Evolutionary conservation across 805 yeast genomes (phyloP).

Genomic region (Pichia phayaonensis): DNA sequence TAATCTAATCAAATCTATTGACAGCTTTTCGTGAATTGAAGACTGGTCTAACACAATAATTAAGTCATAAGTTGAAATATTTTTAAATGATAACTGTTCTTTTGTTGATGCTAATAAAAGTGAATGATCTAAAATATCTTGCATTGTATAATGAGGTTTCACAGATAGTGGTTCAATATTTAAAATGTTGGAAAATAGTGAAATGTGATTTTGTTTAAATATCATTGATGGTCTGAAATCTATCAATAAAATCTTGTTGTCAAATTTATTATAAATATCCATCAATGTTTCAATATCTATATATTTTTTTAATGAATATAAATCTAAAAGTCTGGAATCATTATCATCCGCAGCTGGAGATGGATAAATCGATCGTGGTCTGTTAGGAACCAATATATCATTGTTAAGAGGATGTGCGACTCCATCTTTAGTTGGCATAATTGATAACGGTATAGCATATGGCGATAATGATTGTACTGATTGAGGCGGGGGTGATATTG

Average conservation of each 20-base stretch:
- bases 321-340: not conserved
- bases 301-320: not conserved
- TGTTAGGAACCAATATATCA: not conserved
- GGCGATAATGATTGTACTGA: not conserved
- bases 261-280: constrained; percentile 23
- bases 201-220: constrained; percentile 57
- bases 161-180: constrained; percentile 71
- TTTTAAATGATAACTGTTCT: constrained; percentile 47
- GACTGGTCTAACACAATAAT: constrained; percentile 57
- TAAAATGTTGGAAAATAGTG: constrained; percentile 43
- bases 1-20: constrained; percentile 26
- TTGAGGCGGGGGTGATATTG: not conserved
- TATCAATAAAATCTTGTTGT: constrained; percentile 44
- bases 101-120: constrained; percentile 45
- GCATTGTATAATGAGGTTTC: constrained; percentile 43
- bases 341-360: not conserved
- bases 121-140: constrained; percentile 60
- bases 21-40: constrained; percentile 20
- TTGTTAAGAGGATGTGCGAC: not conserved
- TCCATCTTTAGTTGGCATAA: not conserved
- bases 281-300: constrained; percentile 10
- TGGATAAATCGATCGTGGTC: constrained; percentile 2
- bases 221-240: constrained; percentile 62
- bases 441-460: not conserved
- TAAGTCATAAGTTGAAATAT: constrained; percentile 49